Conservation (phyloP, 495 filamentous ascomycete species). For the Hypoxylon cercidicola region DNA sequence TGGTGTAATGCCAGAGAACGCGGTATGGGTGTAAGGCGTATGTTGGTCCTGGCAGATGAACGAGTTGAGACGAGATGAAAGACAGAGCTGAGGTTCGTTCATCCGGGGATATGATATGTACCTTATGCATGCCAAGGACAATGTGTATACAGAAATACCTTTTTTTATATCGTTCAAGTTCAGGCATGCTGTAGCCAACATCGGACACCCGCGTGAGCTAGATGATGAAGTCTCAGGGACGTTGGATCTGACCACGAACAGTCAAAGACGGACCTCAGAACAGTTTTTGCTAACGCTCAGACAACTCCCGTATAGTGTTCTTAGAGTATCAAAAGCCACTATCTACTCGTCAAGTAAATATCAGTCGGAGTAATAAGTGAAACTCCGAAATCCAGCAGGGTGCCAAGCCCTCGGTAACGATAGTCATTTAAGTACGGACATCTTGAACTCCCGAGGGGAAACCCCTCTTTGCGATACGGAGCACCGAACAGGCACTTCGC, state of each 20-base stretch:
- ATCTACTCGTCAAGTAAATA: too few relatives aligned
- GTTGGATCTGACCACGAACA: too few relatives aligned
- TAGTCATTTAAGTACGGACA: neutral
- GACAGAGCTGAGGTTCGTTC: conserved; percentile 9
- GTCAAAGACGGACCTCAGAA: too few relatives aligned
- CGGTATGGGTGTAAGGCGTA: conserved; percentile 14
- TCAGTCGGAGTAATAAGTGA: too few relatives aligned
- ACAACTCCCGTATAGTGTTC: too few relatives aligned
- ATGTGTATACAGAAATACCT: conserved; percentile 47
- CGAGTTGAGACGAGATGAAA: conserved; percentile 2
- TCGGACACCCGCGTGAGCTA: neutral
- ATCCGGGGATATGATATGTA: conserved; percentile 38
- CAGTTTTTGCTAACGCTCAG: too few relatives aligned
- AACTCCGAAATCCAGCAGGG: neutral
- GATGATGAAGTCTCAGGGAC: too few relatives aligned
- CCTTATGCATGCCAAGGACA: conserved; percentile 38
- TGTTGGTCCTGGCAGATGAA: conserved; percentile 8
- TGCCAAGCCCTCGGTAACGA: conserved; percentile 12
- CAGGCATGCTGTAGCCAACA: neutral
- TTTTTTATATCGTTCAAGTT: conserved; percentile 28
- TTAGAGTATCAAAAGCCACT: too few relatives aligned
- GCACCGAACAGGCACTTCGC: neutral
- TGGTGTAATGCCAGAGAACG: conserved; percentile 13
- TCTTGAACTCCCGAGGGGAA: conserved; percentile 12
- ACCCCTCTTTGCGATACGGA: conserved; percentile 18